phyloP scores from a whole-genome alignment of 2,329 filamentous ascomycete species.

The Fonsecaea multimorphosa region DNA sequence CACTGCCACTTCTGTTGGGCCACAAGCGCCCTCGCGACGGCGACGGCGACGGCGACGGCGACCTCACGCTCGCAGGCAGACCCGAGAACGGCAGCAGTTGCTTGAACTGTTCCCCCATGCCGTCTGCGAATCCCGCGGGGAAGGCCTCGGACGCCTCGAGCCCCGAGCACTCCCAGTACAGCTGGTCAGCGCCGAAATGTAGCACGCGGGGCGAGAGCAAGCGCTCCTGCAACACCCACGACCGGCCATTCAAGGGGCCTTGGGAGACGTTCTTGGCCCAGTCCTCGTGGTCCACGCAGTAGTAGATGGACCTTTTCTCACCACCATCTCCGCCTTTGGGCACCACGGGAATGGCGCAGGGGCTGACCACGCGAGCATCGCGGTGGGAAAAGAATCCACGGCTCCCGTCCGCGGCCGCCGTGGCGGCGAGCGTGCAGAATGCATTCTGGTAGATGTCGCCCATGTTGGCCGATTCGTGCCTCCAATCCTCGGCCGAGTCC shows the following conservation, averaged over 20 bases:
- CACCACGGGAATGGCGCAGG: slow-evolving; percentile 3
- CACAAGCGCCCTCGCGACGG: background rate
- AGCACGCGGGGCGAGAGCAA: slow-evolving; percentile 29
- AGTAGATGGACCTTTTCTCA: background rate
- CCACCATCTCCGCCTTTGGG: background rate
- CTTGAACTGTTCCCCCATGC: slow-evolving; percentile 6
- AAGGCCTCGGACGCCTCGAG: slow-evolving; percentile 22
- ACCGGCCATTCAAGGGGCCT: slow-evolving; percentile 21
- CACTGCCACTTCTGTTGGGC: background rate
- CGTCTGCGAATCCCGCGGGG: slow-evolving; percentile 16
- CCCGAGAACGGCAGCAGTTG: slow-evolving; percentile 14
- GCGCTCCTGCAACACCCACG: slow-evolving; percentile 32
- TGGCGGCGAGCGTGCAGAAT: slow-evolving; percentile 24
- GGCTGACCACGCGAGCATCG: background rate
- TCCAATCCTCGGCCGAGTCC: slow-evolving; percentile 37
- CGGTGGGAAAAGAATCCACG: slow-evolving; percentile 6
- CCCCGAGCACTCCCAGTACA: slow-evolving; percentile 31
- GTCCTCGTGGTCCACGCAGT: slow-evolving; percentile 12
- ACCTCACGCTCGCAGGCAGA: background rate
- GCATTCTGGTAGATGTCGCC: slow-evolving; percentile 21
- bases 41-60: background rate
- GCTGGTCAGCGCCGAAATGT: slow-evolving; percentile 24
- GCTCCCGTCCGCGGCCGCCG: background rate
- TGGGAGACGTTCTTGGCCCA: slow-evolving; percentile 5
- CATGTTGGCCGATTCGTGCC: slow-evolving; percentile 30